Base-by-base conservation (phyloP, 176 grass and related monocot genomes). In the Tillandsia fasciculata region DNA sequence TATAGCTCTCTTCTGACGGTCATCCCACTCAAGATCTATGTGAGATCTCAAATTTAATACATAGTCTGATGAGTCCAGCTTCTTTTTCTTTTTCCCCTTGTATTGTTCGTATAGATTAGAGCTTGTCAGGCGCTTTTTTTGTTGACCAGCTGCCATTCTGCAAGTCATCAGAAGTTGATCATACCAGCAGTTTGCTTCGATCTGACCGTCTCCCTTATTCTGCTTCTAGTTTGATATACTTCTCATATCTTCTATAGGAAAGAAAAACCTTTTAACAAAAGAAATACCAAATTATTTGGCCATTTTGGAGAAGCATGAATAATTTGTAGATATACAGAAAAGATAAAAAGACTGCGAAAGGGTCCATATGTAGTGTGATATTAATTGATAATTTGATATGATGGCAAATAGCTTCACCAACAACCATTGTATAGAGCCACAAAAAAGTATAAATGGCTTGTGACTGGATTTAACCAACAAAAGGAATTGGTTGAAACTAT, bases 61-160 rank as follows among this genome's bases (percentile, higher is more conserved):
- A 83, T 65, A 82, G 64, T 87, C 79, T 65, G 83, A 84, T 42
- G 86, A 74, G 28, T 89, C 67, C 49, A 77, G 29, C 68, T 75
- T 89, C 54, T 80, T 61, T 72, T 89, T 94, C 86, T 89, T 93
- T 70, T 81, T 85, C 8, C 80, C 51, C 68, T 68, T 89, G 17
- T 70, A 65, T 79, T 83, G 86, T n/a, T 89, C 90, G 27, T 88
- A 68, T 20, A 86, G 67, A 12, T 71, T 89, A 50, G 68, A 84
- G 74, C 72, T 87, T 76, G 72, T 80, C 15, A 87, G 68, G 2
- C 90, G 90, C 69, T 88, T 94, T 69, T 87, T 94, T 72, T 89
- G 90, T 69, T 86, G 87, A 72, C 83, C 81, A 71, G 86, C 78
- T 81, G 90, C 84, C 90, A 89, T 94, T 82, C 72, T 82, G 77